Evolutionary conservation across 2,329 filamentous ascomycete species (phyloP), one percentile per base, ranked within the genome.

Genomic region (Elsinoe perseae): DNA sequence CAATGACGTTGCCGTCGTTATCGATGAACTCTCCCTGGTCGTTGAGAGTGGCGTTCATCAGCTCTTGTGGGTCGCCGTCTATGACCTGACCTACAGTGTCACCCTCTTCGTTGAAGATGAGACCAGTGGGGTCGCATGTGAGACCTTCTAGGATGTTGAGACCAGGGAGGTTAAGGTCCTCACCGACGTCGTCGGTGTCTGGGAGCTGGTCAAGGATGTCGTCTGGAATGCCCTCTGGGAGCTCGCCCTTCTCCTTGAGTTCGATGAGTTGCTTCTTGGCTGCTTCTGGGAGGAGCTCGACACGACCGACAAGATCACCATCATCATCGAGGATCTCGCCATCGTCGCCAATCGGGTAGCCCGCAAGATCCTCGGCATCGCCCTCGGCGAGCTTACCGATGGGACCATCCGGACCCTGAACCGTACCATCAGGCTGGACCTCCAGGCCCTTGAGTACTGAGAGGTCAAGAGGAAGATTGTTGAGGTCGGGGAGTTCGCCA

Each of bases 261-360:
- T 72, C 63, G 40, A 70, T 63, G 23, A 73, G 62, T 57, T 76
- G 72, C 55, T 73, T 68, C 60, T 75, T 69, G 48, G 69, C 68
- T 42, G 69, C 65, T 34, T 77, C 74, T 12, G 75, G 75, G 16
- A 74, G 68, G 30, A 77, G 69, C 60, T 79, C 77, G 54, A 75
- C 73, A 56, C 77, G 76, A 52, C 78, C 78, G 48, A 81, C 75
- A 21, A 80, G 73, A 60, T 79, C 74, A 21, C 78, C 78, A 59
- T 78, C 74, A 40, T 80, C 75, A 57, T 80, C 76, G 21, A 80
- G 72, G 27, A 81, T 80, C 62, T 80, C 77, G 57, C 78, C 78
- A 12, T 79, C 71, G 34, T 79, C 74, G 57, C 77, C 77, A 57
- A 79, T 77, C 14, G 69, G 70, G 64, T 79, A 79, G 32, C 77